These are phyloP conservation scores for Suillus sp. DNA, from an alignment of 768 basidiomycete species.

Conservation along the genomic window DNA sequence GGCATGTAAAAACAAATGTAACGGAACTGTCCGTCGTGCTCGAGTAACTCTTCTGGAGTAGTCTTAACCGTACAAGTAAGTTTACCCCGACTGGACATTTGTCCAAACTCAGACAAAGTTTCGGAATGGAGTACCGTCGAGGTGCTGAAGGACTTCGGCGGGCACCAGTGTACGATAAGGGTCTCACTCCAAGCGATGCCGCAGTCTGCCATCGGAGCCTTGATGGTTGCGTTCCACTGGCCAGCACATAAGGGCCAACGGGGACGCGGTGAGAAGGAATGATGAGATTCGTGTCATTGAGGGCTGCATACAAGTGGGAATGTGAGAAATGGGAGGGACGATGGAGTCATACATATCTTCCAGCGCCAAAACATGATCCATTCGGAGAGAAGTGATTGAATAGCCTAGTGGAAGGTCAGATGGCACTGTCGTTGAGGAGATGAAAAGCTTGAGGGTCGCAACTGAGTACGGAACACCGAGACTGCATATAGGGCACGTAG, in stretches of 20 bases:
- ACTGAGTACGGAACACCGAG: no score
- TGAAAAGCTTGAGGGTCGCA: no score
- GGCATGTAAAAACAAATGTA: neutral
- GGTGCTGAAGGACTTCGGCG: neutral
- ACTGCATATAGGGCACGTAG: no score
- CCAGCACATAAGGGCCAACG: neutral
- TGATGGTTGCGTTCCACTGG: neutral
- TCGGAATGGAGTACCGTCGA: neutral
- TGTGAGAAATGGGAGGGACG: no score
- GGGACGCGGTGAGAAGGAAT: neutral
- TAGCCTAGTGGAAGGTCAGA: no score
- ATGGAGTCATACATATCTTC: no score
- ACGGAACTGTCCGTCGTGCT: neutral
- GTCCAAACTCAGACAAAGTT: neutral
- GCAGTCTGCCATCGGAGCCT: neutral
- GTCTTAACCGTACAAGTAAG: neutral
- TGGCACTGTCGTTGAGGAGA: no score
- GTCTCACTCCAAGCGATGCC: neutral
- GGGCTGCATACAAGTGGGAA: neutral
- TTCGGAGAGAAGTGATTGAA: no score
- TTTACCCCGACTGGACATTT: neutral
- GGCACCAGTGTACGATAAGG: neutral
- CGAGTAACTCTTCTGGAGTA: neutral
- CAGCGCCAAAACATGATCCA: no score
- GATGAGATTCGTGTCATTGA: neutral